Evolutionary conservation across 805 yeast genomes (phyloP).

Genomic region (Candida manassasensis): DNA sequence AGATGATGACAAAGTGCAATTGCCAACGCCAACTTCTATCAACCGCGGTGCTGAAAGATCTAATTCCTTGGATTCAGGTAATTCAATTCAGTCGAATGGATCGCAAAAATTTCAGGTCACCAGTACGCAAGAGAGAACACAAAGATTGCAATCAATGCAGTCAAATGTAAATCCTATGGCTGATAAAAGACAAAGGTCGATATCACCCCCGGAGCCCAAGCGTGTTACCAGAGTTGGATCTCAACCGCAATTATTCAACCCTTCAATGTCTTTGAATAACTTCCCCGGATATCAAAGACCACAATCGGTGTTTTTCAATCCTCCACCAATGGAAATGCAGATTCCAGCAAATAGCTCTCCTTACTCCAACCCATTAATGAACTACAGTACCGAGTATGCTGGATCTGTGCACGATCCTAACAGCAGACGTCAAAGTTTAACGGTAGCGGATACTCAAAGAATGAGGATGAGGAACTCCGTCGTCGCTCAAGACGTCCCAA

Average conservation of each 20-base stretch:
- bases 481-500: neutral
- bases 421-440: constrained; percentile 16
- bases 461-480: constrained; percentile 9
- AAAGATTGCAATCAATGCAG: constrained; percentile 3
- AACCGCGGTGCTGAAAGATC: neutral
- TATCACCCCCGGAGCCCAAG: constrained; percentile 3
- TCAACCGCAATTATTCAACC: neutral
- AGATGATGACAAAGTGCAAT: constrained; percentile 8
- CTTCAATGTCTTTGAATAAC: neutral
- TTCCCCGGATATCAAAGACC: neutral
- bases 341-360: constrained; percentile 3
- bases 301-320: neutral
- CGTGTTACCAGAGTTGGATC: neutral
- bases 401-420: constrained; percentile 6
- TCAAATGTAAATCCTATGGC: neutral
- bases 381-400: constrained; percentile 12
- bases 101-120: constrained; percentile 21
- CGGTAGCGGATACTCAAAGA: constrained; percentile 14
- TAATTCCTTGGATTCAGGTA: constrained; percentile 16
- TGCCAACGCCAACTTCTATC: neutral
- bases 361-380: constrained; percentile 15
- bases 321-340: neutral
- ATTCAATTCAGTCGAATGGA: constrained; percentile 30
- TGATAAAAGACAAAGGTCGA: neutral
- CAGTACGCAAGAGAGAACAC: constrained; percentile 7